These are phyloP conservation scores for Deinandra increscens DNA, from an alignment of 129 eudicot genomes.

Conservation along the genomic window DNA sequence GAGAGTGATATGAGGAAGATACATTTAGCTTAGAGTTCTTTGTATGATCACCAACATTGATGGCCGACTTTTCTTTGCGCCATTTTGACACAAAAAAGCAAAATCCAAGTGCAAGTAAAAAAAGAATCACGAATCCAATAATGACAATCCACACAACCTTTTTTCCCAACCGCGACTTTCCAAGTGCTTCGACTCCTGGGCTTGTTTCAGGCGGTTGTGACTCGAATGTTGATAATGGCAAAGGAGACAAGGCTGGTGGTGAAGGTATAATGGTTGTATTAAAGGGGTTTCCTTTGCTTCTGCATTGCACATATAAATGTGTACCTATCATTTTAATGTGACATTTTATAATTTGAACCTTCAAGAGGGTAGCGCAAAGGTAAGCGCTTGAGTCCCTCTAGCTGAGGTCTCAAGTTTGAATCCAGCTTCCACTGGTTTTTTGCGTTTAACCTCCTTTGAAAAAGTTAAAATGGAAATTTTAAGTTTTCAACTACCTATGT, in stretches of 20 bases:
- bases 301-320: conserved; percentile 34
- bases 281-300: conserved; percentile 81
- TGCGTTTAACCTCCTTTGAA: too few species aligned
- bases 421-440: too few species aligned
- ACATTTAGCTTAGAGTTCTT: conserved; percentile 23
- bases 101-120: conserved; percentile 45
- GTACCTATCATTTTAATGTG: background rate
- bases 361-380: too few species aligned
- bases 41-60: conserved; percentile 27
- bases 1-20: conserved; percentile 26
- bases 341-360: background rate
- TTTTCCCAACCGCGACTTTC: conserved; percentile 28
- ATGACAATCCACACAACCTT: conserved; percentile 42
- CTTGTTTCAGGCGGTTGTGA: conserved; percentile 46
- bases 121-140: conserved; percentile 45
- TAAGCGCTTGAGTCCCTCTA: too few species aligned
- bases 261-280: conserved; percentile 71
- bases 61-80: conserved; percentile 43
- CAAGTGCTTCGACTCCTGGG: conserved; percentile 36
- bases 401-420: too few species aligned
- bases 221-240: conserved; percentile 44
- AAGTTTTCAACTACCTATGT: too few species aligned
- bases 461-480: too few species aligned
- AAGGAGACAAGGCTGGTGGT: conserved; percentile 55
- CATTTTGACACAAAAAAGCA: conserved; percentile 50